Conservation (phyloP, 2,329 filamentous ascomycete species). For the Neocatenulostroma microsporum region DNA sequence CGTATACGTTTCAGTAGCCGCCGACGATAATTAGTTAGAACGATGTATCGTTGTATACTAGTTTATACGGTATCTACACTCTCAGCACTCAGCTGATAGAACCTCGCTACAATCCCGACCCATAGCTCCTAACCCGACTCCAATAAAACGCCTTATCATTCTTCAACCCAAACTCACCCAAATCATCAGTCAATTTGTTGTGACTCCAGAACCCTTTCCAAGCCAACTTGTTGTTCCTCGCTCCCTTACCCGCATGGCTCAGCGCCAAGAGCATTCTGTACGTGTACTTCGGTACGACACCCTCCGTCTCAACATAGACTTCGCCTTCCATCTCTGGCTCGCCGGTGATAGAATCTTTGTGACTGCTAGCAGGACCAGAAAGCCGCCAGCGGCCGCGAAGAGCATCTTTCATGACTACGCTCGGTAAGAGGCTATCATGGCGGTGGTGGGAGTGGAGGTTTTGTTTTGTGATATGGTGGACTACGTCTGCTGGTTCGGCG, state of each 20-base stretch:
- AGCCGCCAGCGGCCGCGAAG: conserved; percentile 59
- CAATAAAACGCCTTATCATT: conserved; percentile 57
- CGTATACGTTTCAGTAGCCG: no score
- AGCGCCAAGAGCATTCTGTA: conserved; percentile 75
- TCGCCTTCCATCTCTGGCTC: conserved; percentile 53
- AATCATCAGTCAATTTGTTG: conserved; percentile 82
- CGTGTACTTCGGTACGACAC: conserved; percentile 67
- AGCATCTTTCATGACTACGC: conserved; percentile 60
- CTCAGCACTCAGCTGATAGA: no score
- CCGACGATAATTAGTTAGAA: no score
- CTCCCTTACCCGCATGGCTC: conserved; percentile 50
- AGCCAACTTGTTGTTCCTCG: conserved; percentile 74
- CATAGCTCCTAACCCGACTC: conserved; percentile 52
- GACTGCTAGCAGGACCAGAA: conserved; percentile 40
- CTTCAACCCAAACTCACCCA: conserved; percentile 67
- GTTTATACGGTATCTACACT: no score
- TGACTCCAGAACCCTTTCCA: conserved; percentile 93
- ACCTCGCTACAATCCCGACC: conserved; percentile 11
- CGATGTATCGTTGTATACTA: no score
- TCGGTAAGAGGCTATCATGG: conserved; percentile 34
- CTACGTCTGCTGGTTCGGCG: conserved; percentile 73
- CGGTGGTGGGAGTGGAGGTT: conserved; percentile 45
- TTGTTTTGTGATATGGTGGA: conserved; percentile 71
- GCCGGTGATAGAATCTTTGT: conserved; percentile 12
- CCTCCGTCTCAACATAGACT: conserved; percentile 78